Evolutionary conservation across 345 rosid species (phyloP).

Genomic region (Pseudoturritis turrita): DNA sequence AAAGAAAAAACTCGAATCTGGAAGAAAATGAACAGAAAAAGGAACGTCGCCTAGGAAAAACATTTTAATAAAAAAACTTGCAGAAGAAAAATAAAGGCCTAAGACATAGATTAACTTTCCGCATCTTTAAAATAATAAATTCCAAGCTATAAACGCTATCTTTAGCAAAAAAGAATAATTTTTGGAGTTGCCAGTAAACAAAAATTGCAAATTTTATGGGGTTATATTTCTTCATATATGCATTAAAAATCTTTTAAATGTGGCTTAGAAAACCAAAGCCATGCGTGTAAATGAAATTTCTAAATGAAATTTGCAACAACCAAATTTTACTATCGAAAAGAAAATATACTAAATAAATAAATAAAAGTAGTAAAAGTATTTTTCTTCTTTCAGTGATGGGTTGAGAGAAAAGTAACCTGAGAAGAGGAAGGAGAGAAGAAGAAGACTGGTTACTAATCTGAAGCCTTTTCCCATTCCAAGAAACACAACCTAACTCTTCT

Average conservation of each 20-base stretch:
- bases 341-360: background rate
- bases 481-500: constrained; percentile 10
- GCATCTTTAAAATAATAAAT: background rate
- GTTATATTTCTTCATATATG: background rate
- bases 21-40: background rate
- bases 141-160: background rate
- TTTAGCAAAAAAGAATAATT: background rate
- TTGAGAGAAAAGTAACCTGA: constrained; percentile 27
- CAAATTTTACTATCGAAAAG: background rate
- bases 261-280: no score
- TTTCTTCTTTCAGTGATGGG: constrained; percentile 1
- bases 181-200: background rate
- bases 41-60: background rate
- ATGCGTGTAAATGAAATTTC: no score
- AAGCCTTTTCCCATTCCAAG: constrained; percentile 24
- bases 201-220: background rate
- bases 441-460: constrained; percentile 22
- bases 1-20: background rate
- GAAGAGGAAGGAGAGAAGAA: constrained; percentile 18
- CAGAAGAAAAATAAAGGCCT: background rate
- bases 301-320: background rate
- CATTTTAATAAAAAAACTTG: background rate
- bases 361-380: background rate
- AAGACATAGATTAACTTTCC: constrained; percentile 15
- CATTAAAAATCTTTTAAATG: background rate